Evolutionary conservation across 2,329 filamentous ascomycete species (phyloP).

Genomic region (Xylariales sp.): DNA sequence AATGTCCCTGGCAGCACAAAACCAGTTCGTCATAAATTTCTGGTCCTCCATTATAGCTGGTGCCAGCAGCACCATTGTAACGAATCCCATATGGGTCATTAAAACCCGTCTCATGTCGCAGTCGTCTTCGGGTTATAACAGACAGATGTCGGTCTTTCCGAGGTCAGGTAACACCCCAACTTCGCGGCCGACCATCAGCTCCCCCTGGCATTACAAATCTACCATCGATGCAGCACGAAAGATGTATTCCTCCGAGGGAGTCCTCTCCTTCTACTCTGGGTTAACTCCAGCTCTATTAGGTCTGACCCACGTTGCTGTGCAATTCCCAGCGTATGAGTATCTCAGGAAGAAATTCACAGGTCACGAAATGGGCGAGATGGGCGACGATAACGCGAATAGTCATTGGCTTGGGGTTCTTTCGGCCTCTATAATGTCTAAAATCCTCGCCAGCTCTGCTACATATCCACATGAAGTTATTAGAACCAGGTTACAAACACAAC

Average conservation of each 20-base stretch:
- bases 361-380: conserved; percentile 73
- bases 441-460: conserved; percentile 89
- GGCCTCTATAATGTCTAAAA: conserved; percentile 90
- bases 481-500: conserved; percentile 89
- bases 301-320: conserved; percentile 90
- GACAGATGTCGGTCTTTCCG: conserved; percentile 40
- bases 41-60: conserved; percentile 90
- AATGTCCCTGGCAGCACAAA: conserved; percentile 39
- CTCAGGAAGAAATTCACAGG: conserved; percentile 90
- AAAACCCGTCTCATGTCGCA: conserved; percentile 98
- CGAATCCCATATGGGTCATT: conserved; percentile 99
- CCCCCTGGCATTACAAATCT: conserved; percentile 87
- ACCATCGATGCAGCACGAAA: conserved; percentile 90
- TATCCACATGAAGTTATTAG: conserved; percentile 97
- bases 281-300: conserved; percentile 88
- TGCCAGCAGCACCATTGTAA: conserved; percentile 86
- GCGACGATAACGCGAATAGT: conserved; percentile 50
- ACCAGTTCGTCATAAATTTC: conserved; percentile 73
- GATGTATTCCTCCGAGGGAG: conserved; percentile 89
- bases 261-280: conserved; percentile 91
- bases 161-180: conserved; percentile 51
- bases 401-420: conserved; percentile 82
- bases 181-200: conserved; percentile 49
- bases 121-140: conserved; percentile 45
- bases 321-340: conserved; percentile 94